A percentile compares a stretch with the other conserved stretches of the same genome.
Conservation (phyloP, 345 rosid genomes). For the Camelina sativa region DNA sequence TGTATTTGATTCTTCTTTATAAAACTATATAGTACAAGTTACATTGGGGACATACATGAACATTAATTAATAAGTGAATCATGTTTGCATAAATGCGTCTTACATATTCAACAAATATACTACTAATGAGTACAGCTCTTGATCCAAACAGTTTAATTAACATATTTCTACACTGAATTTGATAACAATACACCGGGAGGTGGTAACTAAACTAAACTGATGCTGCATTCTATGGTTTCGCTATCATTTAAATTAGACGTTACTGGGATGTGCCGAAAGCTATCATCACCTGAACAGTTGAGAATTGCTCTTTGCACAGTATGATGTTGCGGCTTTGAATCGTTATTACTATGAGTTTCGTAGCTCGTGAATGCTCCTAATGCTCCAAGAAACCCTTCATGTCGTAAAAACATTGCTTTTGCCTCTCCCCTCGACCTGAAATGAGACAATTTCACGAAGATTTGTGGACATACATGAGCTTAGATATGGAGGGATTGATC, state of each 20-base stretch:
- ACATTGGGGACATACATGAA: neutral
- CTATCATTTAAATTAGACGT: conserved; percentile 23
- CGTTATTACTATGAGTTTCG: conserved; percentile 25
- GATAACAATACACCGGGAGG: conserved; percentile 21
- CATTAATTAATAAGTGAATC: neutral
- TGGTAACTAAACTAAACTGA: conserved; percentile 34
- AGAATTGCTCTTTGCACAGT: conserved; percentile 21
- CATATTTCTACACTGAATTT: conserved; percentile 32
- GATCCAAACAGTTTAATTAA: neutral
- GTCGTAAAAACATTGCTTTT: conserved; percentile 77
- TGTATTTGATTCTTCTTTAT: neutral
- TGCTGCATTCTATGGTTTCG: conserved; percentile 40
- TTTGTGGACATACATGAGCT: neutral
- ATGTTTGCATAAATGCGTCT: conserved; percentile 24
- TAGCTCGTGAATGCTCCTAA: conserved; percentile 75
- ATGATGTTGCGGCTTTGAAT: conserved; percentile 29
- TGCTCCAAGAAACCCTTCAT: conserved; percentile 93
- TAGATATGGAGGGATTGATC: neutral
- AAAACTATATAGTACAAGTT: neutral
- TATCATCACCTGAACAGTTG: conserved; percentile 38
- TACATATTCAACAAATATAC: conserved; percentile 17
- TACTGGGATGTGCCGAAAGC: conserved; percentile 19
- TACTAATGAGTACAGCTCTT: conserved; percentile 21
- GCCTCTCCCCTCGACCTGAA: conserved; percentile 92
- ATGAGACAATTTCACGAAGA: neutral